Base-by-base conservation (phyloP, 2,329 filamentous ascomycete genomes). In the Leptographium lundbergii region DNA sequence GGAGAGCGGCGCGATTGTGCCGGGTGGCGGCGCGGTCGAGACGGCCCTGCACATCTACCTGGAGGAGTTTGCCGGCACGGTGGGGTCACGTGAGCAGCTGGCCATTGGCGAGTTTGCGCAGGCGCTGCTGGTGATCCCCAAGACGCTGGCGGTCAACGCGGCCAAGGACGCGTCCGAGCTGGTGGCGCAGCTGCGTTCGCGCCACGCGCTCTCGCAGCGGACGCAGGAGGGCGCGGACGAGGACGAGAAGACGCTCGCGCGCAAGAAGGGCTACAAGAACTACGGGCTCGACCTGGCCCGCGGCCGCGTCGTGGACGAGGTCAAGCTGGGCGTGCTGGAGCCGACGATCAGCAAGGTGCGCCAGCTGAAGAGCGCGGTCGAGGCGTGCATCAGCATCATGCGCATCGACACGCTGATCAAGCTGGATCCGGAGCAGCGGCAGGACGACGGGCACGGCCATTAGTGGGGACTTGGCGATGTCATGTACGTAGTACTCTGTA, bases 41-140 rank as follows among this genome's bases (percentile, higher is more conserved):
- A 97, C 94, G n/a, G 94, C 94, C 55, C 82, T 99, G 65, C 94
- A 97, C 77, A 99, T 99, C 71, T 99, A 97, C 76, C 83, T 99
- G 39, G 94, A 99, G 77, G 94, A 99, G 75, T 99, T 95, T 74
- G 94, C 94, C 57, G 92, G 94, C 67, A 97, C 94, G 45, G 92
- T 99, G 63, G 91, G 92, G 65, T 97, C 92, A 58, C 86, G 94
- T 67, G 94, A 99, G 75, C 94, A 99, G 77, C 85, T 99, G 57
- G 94, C 94, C 64, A 97, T 99, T 69, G 94, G 89, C 70, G 92
- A 96, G 74, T 99, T 99, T 68, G 94, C 94, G 10, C 90, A 96
- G 71, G 86, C 94, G 32, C 88, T 99, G 53, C 88, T 99, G 59
- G 79, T 92, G 63, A 94, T 99, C 61, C 94, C 94, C 70, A 96